These are phyloP conservation scores for Talaromyces sp. DNA, from an alignment of 2,329 filamentous ascomycete species.

Conservation along the genomic window DNA sequence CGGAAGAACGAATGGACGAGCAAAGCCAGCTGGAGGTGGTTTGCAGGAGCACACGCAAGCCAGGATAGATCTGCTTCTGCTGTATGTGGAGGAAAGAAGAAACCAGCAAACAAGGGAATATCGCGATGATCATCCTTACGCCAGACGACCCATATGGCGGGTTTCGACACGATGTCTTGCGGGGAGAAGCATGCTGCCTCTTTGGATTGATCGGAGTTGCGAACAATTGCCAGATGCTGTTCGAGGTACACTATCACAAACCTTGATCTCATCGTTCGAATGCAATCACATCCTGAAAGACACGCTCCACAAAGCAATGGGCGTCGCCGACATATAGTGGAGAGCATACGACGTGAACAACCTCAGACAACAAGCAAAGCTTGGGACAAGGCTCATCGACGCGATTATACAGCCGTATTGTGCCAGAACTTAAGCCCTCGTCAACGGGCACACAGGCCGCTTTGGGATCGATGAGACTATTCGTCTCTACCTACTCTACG, in stretches of 20 bases:
- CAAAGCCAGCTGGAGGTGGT: background rate
- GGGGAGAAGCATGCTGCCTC: background rate
- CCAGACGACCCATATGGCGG: background rate
- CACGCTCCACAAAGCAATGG: conserved; percentile 1
- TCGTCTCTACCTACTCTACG: background rate
- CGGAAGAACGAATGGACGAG: too few species aligned
- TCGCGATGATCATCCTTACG: background rate
- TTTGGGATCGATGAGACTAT: background rate
- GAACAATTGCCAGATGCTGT: too few species aligned
- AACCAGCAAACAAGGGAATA: background rate
- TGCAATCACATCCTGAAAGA: background rate
- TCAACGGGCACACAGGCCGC: background rate
- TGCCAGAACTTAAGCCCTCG: background rate
- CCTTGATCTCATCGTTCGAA: background rate
- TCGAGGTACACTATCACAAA: background rate
- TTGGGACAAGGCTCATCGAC: conserved; percentile 4
- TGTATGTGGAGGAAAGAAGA: background rate
- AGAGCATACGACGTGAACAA: background rate
- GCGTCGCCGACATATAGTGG: conserved; percentile 7
- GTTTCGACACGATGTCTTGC: background rate
- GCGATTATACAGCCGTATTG: background rate
- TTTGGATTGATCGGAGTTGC: background rate
- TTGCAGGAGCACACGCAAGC: background rate
- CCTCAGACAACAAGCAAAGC: background rate
- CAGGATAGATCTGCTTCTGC: background rate